Percentiles rank a stretch among this genome's conserved stretches.
phyloP scores from a whole-genome alignment of 306 rosid species.

The Begonia masoniana region DNA sequence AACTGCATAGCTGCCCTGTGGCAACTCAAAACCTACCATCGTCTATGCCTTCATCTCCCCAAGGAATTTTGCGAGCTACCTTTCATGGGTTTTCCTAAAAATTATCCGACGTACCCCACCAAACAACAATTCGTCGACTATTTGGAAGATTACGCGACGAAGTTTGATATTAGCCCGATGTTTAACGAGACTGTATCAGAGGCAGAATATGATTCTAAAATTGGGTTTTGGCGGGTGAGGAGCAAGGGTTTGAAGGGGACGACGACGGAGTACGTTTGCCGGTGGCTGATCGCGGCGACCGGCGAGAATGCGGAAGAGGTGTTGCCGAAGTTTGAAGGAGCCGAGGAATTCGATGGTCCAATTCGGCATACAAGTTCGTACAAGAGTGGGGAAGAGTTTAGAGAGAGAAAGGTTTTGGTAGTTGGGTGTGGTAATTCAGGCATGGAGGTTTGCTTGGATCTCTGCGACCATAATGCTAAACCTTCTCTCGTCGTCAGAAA shows the following conservation, averaged over 20 bases:
- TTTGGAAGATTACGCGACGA: slow-evolving; percentile 24
- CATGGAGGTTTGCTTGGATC: slow-evolving; percentile 73
- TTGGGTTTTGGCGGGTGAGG: slow-evolving; percentile 36
- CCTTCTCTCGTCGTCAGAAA: slow-evolving; percentile 61
- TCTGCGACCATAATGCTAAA: slow-evolving; percentile 45
- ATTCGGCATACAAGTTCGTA: slow-evolving; percentile 47
- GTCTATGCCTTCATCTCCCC: slow-evolving; percentile 45
- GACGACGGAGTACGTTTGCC: slow-evolving; percentile 26
- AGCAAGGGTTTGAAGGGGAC: background rate
- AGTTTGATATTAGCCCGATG: slow-evolving; percentile 29
- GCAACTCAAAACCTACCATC: slow-evolving; percentile 61
- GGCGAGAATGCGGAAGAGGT: slow-evolving; percentile 76
- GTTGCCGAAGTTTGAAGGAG: slow-evolving; percentile 38
- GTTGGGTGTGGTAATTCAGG: slow-evolving; percentile 79
- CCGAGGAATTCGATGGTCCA: slow-evolving; percentile 22
- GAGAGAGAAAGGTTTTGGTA: slow-evolving; percentile 44
- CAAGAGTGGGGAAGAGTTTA: slow-evolving; percentile 42
- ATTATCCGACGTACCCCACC: slow-evolving; percentile 50
- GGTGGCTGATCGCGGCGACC: slow-evolving; percentile 57
- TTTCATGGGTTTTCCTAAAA: slow-evolving; percentile 28
- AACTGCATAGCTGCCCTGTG: slow-evolving; percentile 58
- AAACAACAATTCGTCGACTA: slow-evolving; percentile 45
- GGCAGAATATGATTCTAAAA: slow-evolving; percentile 30
- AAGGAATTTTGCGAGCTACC: slow-evolving; percentile 68
- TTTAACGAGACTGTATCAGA: slow-evolving; percentile 39